These are phyloP conservation scores for Trichoderma virens DNA, from an alignment of 495 filamentous ascomycete species.

Conservation along the genomic window DNA sequence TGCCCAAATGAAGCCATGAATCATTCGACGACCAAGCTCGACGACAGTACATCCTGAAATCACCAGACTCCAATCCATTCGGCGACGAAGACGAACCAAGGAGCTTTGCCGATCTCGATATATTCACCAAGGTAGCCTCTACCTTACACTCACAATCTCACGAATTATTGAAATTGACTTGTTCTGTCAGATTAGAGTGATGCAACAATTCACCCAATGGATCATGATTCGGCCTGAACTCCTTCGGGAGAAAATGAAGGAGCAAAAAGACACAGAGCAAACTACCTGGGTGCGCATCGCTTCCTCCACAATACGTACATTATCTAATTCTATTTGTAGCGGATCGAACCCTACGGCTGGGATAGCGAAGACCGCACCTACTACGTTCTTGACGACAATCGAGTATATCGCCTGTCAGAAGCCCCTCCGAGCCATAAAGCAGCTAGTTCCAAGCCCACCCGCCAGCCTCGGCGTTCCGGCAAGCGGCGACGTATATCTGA, in stretches of 20 bases:
- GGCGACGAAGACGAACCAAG: conserved; percentile 65
- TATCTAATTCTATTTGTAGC: conserved; percentile 42
- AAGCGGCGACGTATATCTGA: conserved; percentile 43
- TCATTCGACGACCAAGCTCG: conserved; percentile 93
- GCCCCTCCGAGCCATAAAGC: conserved; percentile 49
- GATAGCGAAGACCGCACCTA: conserved; percentile 78
- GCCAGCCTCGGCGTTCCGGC: not conserved
- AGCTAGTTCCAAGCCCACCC: conserved; percentile 68
- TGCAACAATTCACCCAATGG: conserved; percentile 88
- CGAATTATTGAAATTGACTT: conserved; percentile 1
- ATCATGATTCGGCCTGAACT: conserved; percentile 78
- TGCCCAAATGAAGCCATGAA: conserved; percentile 51
- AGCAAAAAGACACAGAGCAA: conserved; percentile 74
- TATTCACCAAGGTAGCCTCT: conserved; percentile 60
- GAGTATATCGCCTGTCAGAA: conserved; percentile 79
- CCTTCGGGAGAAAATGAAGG: conserved; percentile 78
- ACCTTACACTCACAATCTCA: not conserved
- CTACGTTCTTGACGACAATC: conserved; percentile 88
- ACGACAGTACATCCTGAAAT: conserved; percentile 80
- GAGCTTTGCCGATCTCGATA: conserved; percentile 73
- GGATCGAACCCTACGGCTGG: conserved; percentile 86
- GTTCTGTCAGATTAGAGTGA: conserved; percentile 56
- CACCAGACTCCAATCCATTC: conserved; percentile 76
- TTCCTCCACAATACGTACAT: not conserved
- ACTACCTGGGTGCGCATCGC: conserved; percentile 63